phyloP scores from a whole-genome alignment of 1,284 basidiomycete species.

The Meira nashicola region DNA sequence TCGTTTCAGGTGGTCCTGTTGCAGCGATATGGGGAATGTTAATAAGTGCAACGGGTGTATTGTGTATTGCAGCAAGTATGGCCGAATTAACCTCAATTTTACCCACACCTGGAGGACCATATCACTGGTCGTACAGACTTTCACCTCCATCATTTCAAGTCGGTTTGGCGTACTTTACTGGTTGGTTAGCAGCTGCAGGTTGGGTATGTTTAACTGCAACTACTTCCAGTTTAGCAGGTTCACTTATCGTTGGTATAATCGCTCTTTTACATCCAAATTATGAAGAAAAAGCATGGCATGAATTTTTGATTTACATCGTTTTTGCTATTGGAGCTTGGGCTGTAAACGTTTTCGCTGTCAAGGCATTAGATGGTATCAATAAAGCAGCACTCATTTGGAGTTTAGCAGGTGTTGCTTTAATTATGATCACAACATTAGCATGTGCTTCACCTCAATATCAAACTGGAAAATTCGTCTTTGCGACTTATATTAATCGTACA shows the following conservation, averaged over 20 bases:
- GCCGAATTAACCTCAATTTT: conserved; percentile 48
- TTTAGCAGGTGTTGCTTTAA: conserved; percentile 52
- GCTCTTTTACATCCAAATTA: conserved; percentile 52
- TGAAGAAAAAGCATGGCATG: conserved; percentile 36
- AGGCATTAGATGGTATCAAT: conserved; percentile 28
- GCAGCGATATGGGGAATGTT: conserved; percentile 54
- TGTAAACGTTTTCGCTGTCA: conserved; percentile 39
- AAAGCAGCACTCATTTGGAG: conserved; percentile 42
- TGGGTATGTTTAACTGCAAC: conserved; percentile 54
- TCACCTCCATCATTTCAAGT: conserved; percentile 41
- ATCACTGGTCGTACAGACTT: conserved; percentile 53
- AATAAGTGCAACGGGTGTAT: conserved; percentile 47
- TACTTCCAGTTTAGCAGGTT: conserved; percentile 33
- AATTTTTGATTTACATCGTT: conserved; percentile 38
- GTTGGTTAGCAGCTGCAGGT: conserved; percentile 44
- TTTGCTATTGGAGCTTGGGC: conserved; percentile 32
- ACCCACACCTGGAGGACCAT: conserved; percentile 53
- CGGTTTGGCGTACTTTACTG: conserved; percentile 39
- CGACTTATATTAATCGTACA: conserved; percentile 54
- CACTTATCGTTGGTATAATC: conserved; percentile 53
- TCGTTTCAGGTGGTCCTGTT: conserved; percentile 52
- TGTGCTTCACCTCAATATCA: conserved; percentile 52
- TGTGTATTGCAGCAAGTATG: conserved; percentile 50
- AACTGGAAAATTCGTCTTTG: conserved; percentile 55
- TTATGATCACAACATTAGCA: conserved; percentile 54